Conservation (phyloP, 2,329 filamentous ascomycete genomes). For the Pseudovirgaria hyperparasitica region DNA sequence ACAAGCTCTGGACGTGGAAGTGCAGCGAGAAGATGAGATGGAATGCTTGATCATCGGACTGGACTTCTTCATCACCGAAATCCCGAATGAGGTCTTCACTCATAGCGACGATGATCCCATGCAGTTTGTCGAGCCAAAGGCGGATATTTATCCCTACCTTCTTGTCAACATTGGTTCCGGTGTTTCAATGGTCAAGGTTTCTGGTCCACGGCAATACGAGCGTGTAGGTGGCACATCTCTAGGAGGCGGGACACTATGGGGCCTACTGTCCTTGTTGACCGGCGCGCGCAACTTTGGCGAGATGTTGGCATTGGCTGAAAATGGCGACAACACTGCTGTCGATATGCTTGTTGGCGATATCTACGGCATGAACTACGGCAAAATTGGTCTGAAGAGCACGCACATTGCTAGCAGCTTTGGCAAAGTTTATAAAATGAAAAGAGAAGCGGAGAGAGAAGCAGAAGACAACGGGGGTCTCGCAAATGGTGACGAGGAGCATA, state of each 20-base stretch:
- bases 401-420: constrained; percentile 95
- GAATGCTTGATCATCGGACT: constrained; percentile 93
- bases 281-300: constrained; percentile 95
- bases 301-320: constrained; percentile 85
- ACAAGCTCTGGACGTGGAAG: constrained; percentile 71
- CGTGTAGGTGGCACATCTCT: constrained; percentile 91
- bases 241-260: constrained; percentile 96
- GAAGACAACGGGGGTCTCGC: constrained; percentile 54
- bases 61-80: constrained; percentile 98
- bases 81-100: constrained; percentile 92
- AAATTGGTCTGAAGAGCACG: constrained; percentile 90
- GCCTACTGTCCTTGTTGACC: constrained; percentile 78
- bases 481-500: constrained; percentile 35
- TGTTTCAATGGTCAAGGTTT: constrained; percentile 95
- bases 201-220: constrained; percentile 71
- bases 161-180: constrained; percentile 97
- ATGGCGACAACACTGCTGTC: constrained; percentile 82
- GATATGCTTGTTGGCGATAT: constrained; percentile 98
- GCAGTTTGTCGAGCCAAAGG: constrained; percentile 65
- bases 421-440: constrained; percentile 90
- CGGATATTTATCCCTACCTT: constrained; percentile 91
- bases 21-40: constrained; percentile 94
- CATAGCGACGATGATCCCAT: constrained; percentile 77
- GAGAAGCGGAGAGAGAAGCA: constrained; percentile 64
- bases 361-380: constrained; percentile 89